Evolutionary conservation across 495 filamentous ascomycete species (phyloP).

Genomic region (Penicillium verhagenii): DNA sequence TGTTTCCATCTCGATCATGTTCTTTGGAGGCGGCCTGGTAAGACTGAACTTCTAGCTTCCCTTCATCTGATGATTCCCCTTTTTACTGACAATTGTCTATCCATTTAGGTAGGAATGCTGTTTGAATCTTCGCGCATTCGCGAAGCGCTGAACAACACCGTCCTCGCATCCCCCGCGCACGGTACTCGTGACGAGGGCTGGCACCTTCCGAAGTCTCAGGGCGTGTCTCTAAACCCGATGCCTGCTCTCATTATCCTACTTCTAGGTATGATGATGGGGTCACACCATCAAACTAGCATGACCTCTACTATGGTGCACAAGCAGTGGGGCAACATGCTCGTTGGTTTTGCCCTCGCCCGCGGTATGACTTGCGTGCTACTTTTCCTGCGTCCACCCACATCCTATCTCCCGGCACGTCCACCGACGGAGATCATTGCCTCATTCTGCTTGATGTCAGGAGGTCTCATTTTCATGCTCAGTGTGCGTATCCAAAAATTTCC

Average conservation of each 20-base stretch:
- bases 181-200: slow-evolving; percentile 51
- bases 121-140: slow-evolving; percentile 76
- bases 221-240: slow-evolving; percentile 82
- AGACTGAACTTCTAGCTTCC: slow-evolving; percentile 21
- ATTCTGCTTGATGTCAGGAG: slow-evolving; percentile 86
- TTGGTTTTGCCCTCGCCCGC: slow-evolving; percentile 76
- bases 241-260: slow-evolving; percentile 83
- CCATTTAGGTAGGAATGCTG: slow-evolving; percentile 77
- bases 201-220: slow-evolving; percentile 63
- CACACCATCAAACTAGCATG: slow-evolving; percentile 82
- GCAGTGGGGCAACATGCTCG: slow-evolving; percentile 88
- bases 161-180: slow-evolving; percentile 41
- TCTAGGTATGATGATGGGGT: slow-evolving; percentile 91
- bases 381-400: slow-evolving; percentile 80
- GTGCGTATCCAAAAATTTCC: slow-evolving; percentile 46
- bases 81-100: neutral
- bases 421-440: slow-evolving; percentile 82
- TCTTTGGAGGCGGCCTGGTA: slow-evolving; percentile 91
- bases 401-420: slow-evolving; percentile 82
- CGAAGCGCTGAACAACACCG: slow-evolving; percentile 65
- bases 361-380: slow-evolving; percentile 75
- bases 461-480: slow-evolving; percentile 90
- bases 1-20: slow-evolving; percentile 87
- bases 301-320: slow-evolving; percentile 90
- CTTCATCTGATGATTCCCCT: neutral